These are phyloP conservation scores for Grigorovia humatica DNA, from an alignment of 805 yeast species.

Conservation along the genomic window DNA sequence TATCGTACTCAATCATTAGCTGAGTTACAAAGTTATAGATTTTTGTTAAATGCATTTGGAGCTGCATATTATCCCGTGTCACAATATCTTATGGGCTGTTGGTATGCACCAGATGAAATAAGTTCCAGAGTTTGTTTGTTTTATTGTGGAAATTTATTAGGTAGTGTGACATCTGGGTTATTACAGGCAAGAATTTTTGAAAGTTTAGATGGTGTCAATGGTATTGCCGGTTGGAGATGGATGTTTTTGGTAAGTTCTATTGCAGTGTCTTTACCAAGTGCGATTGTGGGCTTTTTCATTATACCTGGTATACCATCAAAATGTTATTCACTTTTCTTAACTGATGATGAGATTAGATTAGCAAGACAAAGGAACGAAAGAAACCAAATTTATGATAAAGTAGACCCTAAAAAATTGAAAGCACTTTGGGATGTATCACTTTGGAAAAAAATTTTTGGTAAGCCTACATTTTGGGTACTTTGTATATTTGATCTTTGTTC, in stretches of 20 bases:
- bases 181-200: conserved; percentile 36
- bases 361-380: conserved; percentile 37
- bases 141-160: conserved; percentile 41
- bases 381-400: conserved; percentile 26
- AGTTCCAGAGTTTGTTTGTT: conserved; percentile 53
- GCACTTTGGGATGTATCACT: conserved; percentile 31
- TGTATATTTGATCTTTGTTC: conserved; percentile 46
- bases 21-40: conserved; percentile 51
- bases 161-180: conserved; percentile 47
- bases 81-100: conserved; percentile 49
- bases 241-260: conserved; percentile 55
- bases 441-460: conserved; percentile 43
- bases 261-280: conserved; percentile 38
- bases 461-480: conserved; percentile 49
- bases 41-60: conserved; percentile 60
- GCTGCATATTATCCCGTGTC: conserved; percentile 57
- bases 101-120: conserved; percentile 51
- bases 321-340: conserved; percentile 44
- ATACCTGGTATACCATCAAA: conserved; percentile 54
- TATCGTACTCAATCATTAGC: conserved; percentile 40
- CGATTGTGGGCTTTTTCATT: conserved; percentile 36
- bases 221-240: conserved; percentile 58
- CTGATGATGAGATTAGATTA: conserved; percentile 48
- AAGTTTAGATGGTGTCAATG: conserved; percentile 34
- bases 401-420: conserved; percentile 19